Evolutionary conservation across 495 filamentous ascomycete genomes (phyloP).

Genomic region (Apodospora peruviana): DNA sequence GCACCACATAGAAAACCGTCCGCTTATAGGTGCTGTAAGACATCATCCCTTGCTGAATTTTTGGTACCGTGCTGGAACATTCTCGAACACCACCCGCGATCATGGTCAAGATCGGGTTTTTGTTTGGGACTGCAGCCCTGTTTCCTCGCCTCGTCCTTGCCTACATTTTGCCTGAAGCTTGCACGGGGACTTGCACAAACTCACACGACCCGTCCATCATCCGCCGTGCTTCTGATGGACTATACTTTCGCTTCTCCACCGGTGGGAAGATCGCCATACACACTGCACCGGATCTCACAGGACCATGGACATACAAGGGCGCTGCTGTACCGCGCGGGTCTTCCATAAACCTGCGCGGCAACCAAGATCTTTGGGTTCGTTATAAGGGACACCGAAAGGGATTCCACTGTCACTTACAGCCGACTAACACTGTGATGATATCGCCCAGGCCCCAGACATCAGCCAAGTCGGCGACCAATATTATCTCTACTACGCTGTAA

Average conservation of each 20-base stretch:
- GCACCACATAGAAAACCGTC: no score
- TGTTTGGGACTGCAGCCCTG: no score
- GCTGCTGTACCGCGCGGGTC: slow-evolving; percentile 52
- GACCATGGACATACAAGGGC: slow-evolving; percentile 60
- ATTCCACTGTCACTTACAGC: no score
- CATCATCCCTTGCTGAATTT: no score
- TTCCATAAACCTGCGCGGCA: slow-evolving; percentile 50
- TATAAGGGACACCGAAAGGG: no score
- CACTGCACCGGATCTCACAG: slow-evolving; percentile 50
- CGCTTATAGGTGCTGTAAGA: no score
- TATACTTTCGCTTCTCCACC: slow-evolving; percentile 69
- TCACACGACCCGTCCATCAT: slow-evolving; percentile 62
- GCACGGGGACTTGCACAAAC: slow-evolving; percentile 53
- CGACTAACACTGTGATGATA: neutral
- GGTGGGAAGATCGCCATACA: slow-evolving; percentile 54
- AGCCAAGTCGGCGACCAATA: slow-evolving; percentile 50
- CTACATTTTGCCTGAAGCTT: no score
- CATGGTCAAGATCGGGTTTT: no score
- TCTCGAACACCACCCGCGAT: no score
- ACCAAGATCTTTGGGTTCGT: slow-evolving; percentile 56
- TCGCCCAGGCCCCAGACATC: slow-evolving; percentile 60
- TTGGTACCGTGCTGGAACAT: no score
- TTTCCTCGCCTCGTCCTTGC: no score
- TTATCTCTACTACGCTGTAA: slow-evolving; percentile 69
- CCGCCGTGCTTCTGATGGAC: slow-evolving; percentile 58